These are phyloP conservation scores for Cryoendolithus antarcticus DNA, from an alignment of 2,329 filamentous ascomycete species.

Conservation along the genomic window DNA sequence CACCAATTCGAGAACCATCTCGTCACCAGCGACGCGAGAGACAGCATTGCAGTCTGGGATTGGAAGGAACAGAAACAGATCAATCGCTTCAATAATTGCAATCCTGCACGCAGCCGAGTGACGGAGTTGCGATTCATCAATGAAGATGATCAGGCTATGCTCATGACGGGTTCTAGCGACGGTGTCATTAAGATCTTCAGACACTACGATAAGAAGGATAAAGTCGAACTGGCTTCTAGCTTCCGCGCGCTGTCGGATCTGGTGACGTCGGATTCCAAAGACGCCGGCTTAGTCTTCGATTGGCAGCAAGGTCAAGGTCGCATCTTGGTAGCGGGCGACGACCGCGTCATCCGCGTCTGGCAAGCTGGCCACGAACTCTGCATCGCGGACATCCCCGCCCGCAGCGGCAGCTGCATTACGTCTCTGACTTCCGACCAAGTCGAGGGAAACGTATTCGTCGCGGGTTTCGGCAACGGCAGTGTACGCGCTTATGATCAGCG, in stretches of 20 bases:
- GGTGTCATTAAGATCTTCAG: slow-evolving; percentile 88
- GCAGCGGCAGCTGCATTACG: slow-evolving; percentile 91
- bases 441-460: slow-evolving; percentile 89
- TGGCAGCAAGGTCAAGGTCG: slow-evolving; percentile 98
- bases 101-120: slow-evolving; percentile 80
- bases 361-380: slow-evolving; percentile 89
- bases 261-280: slow-evolving; percentile 74
- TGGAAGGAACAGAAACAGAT: slow-evolving; percentile 68
- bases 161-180: slow-evolving; percentile 92
- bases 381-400: slow-evolving; percentile 81
- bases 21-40: slow-evolving; percentile 82
- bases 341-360: slow-evolving; percentile 92
- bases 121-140: slow-evolving; percentile 97
- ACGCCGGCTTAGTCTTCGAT: slow-evolving; percentile 92
- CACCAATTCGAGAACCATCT: slow-evolving; percentile 97
- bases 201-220: slow-evolving; percentile 67
- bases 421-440: slow-evolving; percentile 95
- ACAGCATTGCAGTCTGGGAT: slow-evolving; percentile 83
- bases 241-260: slow-evolving; percentile 91
- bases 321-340: slow-evolving; percentile 89
- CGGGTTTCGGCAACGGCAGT: slow-evolving; percentile 90
- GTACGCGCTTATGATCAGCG: slow-evolving; percentile 90
- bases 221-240: slow-evolving; percentile 74
- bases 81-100: slow-evolving; percentile 85
- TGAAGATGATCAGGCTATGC: slow-evolving; percentile 86